These are phyloP conservation scores for Penicillium robsamsonii DNA, from an alignment of 495 filamentous ascomycete genomes.

Conservation along the genomic window DNA sequence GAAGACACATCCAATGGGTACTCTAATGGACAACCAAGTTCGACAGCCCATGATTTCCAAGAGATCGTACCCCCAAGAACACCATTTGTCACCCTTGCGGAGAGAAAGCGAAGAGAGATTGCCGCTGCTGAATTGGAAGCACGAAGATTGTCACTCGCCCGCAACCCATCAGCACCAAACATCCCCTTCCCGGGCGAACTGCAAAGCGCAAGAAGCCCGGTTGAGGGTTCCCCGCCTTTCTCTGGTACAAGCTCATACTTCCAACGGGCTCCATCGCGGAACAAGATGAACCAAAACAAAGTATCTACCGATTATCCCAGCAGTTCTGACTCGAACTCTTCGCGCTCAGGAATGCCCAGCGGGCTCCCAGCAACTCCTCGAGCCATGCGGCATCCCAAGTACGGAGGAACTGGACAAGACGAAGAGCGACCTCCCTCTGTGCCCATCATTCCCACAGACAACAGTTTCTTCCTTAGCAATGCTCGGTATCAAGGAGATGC, in stretches of 20 bases:
- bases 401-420: slow-evolving; percentile 54
- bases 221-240: slow-evolving; percentile 35
- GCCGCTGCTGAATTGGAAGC: slow-evolving; percentile 87
- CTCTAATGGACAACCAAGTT: slow-evolving; percentile 13
- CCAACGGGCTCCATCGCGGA: slow-evolving; percentile 40
- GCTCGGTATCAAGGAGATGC: slow-evolving; percentile 65
- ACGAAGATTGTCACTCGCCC: slow-evolving; percentile 75
- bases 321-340: slow-evolving; percentile 43
- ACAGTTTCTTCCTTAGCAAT: slow-evolving; percentile 52
- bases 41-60: slow-evolving; percentile 22
- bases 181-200: slow-evolving; percentile 76
- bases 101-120: slow-evolving; percentile 63
- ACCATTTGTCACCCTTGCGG: slow-evolving; percentile 31
- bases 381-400: slow-evolving; percentile 78
- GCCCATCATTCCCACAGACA: slow-evolving; percentile 59
- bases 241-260: slow-evolving; percentile 41
- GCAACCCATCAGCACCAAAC: slow-evolving; percentile 71
- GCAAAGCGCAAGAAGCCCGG: slow-evolving; percentile 32
- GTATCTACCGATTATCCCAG: slow-evolving; percentile 47
- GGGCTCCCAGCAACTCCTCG: slow-evolving; percentile 81
- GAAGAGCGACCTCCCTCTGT: slow-evolving; percentile 59
- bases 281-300: slow-evolving; percentile 38
- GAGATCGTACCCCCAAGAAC: slow-evolving; percentile 26
- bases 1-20: slow-evolving; percentile 11
- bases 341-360: slow-evolving; percentile 44